Conservation (phyloP, 441 rosid species). For the Croton laevigatus region DNA sequence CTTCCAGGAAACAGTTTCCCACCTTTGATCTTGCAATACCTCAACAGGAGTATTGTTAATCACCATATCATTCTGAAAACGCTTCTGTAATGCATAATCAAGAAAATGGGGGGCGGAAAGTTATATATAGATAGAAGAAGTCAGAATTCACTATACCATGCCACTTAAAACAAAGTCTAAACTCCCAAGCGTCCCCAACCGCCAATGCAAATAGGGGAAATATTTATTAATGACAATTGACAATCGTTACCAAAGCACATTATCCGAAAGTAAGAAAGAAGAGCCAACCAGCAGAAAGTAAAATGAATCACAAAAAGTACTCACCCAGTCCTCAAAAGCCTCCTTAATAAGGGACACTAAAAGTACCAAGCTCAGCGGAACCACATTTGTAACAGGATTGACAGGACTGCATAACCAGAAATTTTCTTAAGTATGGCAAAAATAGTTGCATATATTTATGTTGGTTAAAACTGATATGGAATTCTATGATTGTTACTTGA, state of each 20-base stretch:
- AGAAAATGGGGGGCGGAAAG: slow-evolving; percentile 11
- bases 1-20: slow-evolving; percentile 85
- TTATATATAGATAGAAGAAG: slow-evolving; percentile 6
- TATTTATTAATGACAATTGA: not conserved
- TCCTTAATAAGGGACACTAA: slow-evolving; percentile 96
- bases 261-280: slow-evolving; percentile 13
- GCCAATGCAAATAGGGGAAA: not conserved
- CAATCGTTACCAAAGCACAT: not conserved
- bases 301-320: slow-evolving; percentile 30
- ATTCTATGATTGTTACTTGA: not conserved
- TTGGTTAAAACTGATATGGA: not conserved
- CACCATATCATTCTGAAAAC: slow-evolving; percentile 96
- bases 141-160: slow-evolving; percentile 7
- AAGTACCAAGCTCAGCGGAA: slow-evolving; percentile 91
- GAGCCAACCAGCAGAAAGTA: slow-evolving; percentile 10
- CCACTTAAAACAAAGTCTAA: slow-evolving; percentile 9
- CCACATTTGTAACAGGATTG: slow-evolving; percentile 90
- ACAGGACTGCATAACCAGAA: slow-evolving; percentile 80
- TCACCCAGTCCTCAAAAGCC: slow-evolving; percentile 99
- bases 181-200: slow-evolving; percentile 11
- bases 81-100: slow-evolving; percentile 62
- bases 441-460: not conserved
- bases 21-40: slow-evolving; percentile 77
- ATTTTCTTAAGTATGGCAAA: slow-evolving; percentile 12
- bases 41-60: slow-evolving; percentile 80